Base-by-base conservation (phyloP, 140 eudicot genomes). In the Flaveria floridana region DNA sequence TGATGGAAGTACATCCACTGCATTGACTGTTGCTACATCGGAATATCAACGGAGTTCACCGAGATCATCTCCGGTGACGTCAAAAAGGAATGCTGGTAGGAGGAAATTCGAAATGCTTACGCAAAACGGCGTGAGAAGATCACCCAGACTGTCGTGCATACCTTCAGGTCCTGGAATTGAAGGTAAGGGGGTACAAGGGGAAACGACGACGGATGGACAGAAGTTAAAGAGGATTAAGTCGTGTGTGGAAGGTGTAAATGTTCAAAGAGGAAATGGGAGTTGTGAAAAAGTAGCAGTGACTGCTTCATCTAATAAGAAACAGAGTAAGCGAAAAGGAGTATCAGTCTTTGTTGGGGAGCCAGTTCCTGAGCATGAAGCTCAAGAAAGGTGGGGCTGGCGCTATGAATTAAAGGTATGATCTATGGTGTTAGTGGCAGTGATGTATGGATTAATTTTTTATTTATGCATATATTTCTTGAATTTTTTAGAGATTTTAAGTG, bases 361-460 rank as follows among this genome's bases (percentile, higher is more conserved):
- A 1, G 80, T 92, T 83, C 78, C 85, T 2, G 92, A 86, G 56
- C 86, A 78, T 71, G 96, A 86, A 74, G 98, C 98, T 74, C 83
- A 51, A 68, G 76, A 82, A 66, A 83, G 80, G 65, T 92, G 96
- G 98, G 62, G 71, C 6, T 90, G 96, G 98, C 95, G 98, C 4
- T 92, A 89, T 64, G 79, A 92, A 55, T 78, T 92, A 78, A 89
- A 92, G 98, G 98, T 92, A 58, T 76, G 48, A 57, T 66, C 30
- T 71, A 39, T 63, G 46, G 50, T 11, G 6, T 34, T 37, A 14
- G 50, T 70, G 23, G 21, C 62, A 37, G 34, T 79, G 67, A 70
- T 58, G 16, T 25, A 0, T 72, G 68, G 65, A 18, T 12, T 76
- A 9, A 9, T 3, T 71, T 65, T 52, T 55, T 21, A 66, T 21